Evolutionary conservation across 371 early-diverging fungal species (phyloP), one percentile per base, ranked within the genome.

Genomic region (Basidiobolus meristosporus): DNA sequence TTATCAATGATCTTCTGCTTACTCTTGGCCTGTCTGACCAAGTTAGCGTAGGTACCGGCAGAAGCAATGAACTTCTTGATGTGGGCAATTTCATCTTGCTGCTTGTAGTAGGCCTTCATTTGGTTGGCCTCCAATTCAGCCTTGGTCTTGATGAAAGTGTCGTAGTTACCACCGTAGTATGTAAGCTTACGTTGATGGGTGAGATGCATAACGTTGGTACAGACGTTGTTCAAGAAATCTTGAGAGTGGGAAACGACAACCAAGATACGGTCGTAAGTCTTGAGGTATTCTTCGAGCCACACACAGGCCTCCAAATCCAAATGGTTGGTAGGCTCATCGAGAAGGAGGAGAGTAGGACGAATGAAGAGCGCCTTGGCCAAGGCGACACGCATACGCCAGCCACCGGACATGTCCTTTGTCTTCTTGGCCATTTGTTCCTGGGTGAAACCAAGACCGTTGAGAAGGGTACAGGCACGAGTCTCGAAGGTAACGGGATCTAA

Each of bases 1-100:
- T 97, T 97, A 68, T 98, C 97, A 35, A 98, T 76, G 51, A 95
- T 91, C 86, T 98, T 98, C 52, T 92, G 95, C 64, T 90, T 89
- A 39, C 89, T 88, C 68, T 98, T 97, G 40, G 93, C 99, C 63
- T 95, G 96, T 45, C 86, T 72, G 39, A 97, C 92, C 73, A 97
- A 75, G 66, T 93, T 96, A 51, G 99, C 88, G 69, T 88, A 96
- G 39, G 93, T 93, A 87, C 99, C 96, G 50, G 93, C 95, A 22
- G 92, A 87, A 28, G 93, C 89, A 58, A 97, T 90, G 64, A 99
- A 99, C 67, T 88, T 82, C 58, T 95, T 90, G 63, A 99, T 89
- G 65, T 96, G 91, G 18, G 79, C 93, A 57, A 93, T 97, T 68
- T 97, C 98, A 45, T 77, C 90, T 62, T 93, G 93, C 59, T 97